Base-by-base conservation (phyloP, 495 filamentous ascomycete species). In the Xylaria telfairii region DNA sequence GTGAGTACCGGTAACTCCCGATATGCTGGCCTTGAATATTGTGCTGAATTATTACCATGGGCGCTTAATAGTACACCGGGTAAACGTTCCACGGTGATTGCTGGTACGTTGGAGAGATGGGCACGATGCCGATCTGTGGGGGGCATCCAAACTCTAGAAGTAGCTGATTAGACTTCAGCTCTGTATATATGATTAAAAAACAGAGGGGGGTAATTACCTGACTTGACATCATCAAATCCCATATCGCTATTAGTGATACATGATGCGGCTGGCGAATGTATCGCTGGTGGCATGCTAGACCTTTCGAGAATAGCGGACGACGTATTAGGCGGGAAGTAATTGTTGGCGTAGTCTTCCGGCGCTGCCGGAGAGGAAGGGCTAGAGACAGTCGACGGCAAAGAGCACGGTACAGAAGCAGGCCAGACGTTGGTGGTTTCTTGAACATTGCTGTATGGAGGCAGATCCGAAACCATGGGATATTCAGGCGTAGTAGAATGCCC, bases 341-440 rank as follows among this genome's bases (percentile, higher is more conserved):
- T 78, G 28, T 72, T 71, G 19, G 74, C 71, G 56, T 78, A 82
- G 7, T 83, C 82, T 24, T 85, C 82, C 15, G 77, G 74, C 41
- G 71, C 75, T 5, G 68, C 77, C 24, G 82, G 82, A 0, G 83
- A 82, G 0, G 79, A 74, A 3, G 84, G 82, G 57, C 83, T 85
- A 2, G 84, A 84, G 7, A 74, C 82, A 10, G 77, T 78, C 39
- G 82, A 83, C 19, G 77, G 68, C 17, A 79, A 73, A 10, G 77
- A 78, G 21, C 73, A 75, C 37, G 76, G 64, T 15, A 81, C 74
- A 15, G 72, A 67, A 26, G 75, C 24, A 26, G 77, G 70, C 81
- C 81, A 83, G 15, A 76, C 53, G 12, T 81, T 81, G 47, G 79
- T 79, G 17, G 75, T 74, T 60, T 81, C 79, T 1, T 77, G 69